Conservation (phyloP, 2,329 filamentous ascomycete species). For the Orbilia oligospora region DNA sequence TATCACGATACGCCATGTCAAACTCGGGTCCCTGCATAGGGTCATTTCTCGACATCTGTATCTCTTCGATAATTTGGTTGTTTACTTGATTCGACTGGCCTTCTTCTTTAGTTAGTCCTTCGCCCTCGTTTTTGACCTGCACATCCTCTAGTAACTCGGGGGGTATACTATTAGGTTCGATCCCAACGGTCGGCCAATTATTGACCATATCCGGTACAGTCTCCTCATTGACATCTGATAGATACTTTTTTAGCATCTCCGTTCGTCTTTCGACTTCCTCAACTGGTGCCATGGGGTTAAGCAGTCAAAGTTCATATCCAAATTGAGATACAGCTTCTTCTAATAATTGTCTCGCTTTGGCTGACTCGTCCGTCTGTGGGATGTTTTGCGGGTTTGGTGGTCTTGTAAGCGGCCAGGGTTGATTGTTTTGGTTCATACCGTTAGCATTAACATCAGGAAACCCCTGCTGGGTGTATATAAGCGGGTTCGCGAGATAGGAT, state of each 20-base stretch:
- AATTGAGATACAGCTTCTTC: not conserved
- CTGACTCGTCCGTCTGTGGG: no score
- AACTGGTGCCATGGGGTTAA: conserved; percentile 25
- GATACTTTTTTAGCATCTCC: not conserved
- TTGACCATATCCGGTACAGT: not conserved
- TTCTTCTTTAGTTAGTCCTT: no score
- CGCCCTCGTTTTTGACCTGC: not conserved
- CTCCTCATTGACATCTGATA: not conserved
- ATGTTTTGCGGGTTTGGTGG: not conserved
- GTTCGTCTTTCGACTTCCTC: conserved; percentile 18
- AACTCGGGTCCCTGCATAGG: not conserved
- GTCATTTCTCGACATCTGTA: not conserved
- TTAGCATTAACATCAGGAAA: no score
- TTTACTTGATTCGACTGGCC: not conserved
- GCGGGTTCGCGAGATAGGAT: no score
- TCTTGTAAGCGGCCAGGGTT: not conserved
- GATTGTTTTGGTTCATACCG: no score
- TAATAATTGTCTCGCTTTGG: no score
- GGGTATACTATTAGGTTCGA: not conserved
- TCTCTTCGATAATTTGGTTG: conserved; percentile 3
- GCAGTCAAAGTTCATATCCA: conserved; percentile 1
- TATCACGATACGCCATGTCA: not conserved
- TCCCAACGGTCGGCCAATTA: not conserved
- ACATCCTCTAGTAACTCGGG: not conserved
- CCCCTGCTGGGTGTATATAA: no score